phyloP scores from a whole-genome alignment of 257 asterid genomes.

The Ophiorrhiza pumila region DNA sequence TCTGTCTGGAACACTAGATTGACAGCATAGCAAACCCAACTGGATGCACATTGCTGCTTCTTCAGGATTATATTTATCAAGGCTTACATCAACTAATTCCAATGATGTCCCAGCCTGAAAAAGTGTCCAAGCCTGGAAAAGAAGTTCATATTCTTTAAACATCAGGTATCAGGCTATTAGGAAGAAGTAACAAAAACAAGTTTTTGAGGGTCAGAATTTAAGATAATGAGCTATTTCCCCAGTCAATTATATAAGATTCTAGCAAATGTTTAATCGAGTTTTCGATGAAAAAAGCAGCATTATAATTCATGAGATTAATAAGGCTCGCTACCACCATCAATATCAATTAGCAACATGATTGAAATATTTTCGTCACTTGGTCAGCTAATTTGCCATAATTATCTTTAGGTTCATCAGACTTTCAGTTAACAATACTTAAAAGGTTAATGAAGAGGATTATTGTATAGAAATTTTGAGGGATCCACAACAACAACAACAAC shows the following conservation, averaged over 20 bases:
- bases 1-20: slow-evolving; percentile 57
- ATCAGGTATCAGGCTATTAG: background rate
- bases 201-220: background rate
- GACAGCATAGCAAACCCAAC: slow-evolving; percentile 79
- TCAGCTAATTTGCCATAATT: too few relatives aligned
- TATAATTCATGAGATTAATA: background rate
- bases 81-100: slow-evolving; percentile 54
- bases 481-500: background rate
- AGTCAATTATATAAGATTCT: background rate
- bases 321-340: background rate
- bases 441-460: background rate
- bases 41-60: slow-evolving; percentile 69
- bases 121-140: slow-evolving; percentile 56
- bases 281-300: background rate
- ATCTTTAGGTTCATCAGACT: too few relatives aligned
- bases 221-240: background rate
- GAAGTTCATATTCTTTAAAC: slow-evolving; percentile 1
- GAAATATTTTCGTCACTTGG: too few relatives aligned
- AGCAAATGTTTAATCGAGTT: background rate
- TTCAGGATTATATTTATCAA: slow-evolving; percentile 33
- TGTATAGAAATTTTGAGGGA: background rate
- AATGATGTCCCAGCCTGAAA: slow-evolving; percentile 42
- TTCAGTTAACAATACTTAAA: background rate
- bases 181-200: background rate
- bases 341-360: too few relatives aligned